Percentiles rank a stretch among this genome's conserved stretches.
Conservation (phyloP, 1,139 yeast species). For the Blastobotrys raffinosifermentans region DNA sequence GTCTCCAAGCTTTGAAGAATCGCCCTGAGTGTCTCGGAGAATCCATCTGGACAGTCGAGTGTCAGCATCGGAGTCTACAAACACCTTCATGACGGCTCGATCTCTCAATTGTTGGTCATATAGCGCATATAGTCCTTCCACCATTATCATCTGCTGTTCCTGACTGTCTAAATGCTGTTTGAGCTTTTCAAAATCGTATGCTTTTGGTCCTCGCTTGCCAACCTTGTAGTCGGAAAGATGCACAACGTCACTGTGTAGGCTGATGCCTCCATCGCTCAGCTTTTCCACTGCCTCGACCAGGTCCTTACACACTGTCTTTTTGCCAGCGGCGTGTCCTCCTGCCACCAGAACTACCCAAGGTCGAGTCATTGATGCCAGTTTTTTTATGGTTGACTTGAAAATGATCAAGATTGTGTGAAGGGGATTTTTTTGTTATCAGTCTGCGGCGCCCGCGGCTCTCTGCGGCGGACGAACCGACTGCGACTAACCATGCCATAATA, state of each 20-base stretch:
- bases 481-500: too few relatives aligned
- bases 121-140: conserved; percentile 78
- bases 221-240: conserved; percentile 30
- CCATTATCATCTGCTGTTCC: conserved; percentile 41
- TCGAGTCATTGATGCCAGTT: not conserved
- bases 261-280: conserved; percentile 7
- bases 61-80: conserved; percentile 84
- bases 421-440: too few relatives aligned
- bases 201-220: conserved; percentile 21
- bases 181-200: conserved; percentile 38
- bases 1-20: conserved; percentile 37
- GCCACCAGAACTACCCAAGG: conserved; percentile 52
- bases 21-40: conserved; percentile 28
- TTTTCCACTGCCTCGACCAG: conserved; percentile 17
- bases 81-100: conserved; percentile 61
- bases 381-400: not conserved
- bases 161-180: conserved; percentile 21
- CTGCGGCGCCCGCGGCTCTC: too few relatives aligned
- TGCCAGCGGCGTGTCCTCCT: conserved; percentile 75
- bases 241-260: conserved; percentile 12
- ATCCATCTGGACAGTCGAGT: conserved; percentile 73
- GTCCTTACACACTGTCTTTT: conserved; percentile 31
- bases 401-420: too few relatives aligned
- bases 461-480: too few relatives aligned
- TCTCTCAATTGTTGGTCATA: conserved; percentile 56